Evolutionary conservation across 257 asterid genomes (phyloP).

Genomic region (Capsicum pubescens): DNA sequence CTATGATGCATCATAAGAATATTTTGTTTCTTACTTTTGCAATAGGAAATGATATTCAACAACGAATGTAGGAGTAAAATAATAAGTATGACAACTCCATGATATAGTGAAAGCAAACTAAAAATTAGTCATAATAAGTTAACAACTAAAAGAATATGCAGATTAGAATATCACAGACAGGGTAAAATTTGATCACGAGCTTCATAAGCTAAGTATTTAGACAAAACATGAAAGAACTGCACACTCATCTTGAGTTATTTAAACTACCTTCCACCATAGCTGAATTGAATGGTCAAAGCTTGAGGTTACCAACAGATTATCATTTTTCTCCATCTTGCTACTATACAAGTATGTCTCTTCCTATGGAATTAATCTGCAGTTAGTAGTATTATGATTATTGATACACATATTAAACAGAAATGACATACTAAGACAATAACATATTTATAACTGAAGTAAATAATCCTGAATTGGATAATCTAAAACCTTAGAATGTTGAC

Average conservation of each 20-base stretch:
- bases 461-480: not conserved
- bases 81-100: not conserved
- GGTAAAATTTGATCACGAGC: not conserved
- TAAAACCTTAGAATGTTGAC: not conserved
- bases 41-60: not conserved
- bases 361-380: constrained; percentile 62
- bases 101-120: constrained; percentile 11
- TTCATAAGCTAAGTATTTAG: not conserved
- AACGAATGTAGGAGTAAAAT: not conserved
- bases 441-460: not conserved
- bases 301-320: constrained; percentile 69
- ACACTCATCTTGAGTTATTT: not conserved
- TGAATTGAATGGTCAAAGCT: constrained; percentile 76
- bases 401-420: not conserved
- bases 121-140: not conserved
- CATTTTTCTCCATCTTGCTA: constrained; percentile 45
- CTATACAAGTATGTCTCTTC: constrained; percentile 42
- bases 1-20: not conserved
- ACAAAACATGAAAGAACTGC: not conserved
- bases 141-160: not conserved
- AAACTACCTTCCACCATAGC: constrained; percentile 74
- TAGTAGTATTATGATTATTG: not conserved
- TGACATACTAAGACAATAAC: not conserved
- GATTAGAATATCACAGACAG: not conserved
- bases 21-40: not conserved